Evolutionary conservation across 768 basidiomycete species (phyloP), one percentile per base, ranked within the genome.

Genomic region (Termitomyces sp.): DNA sequence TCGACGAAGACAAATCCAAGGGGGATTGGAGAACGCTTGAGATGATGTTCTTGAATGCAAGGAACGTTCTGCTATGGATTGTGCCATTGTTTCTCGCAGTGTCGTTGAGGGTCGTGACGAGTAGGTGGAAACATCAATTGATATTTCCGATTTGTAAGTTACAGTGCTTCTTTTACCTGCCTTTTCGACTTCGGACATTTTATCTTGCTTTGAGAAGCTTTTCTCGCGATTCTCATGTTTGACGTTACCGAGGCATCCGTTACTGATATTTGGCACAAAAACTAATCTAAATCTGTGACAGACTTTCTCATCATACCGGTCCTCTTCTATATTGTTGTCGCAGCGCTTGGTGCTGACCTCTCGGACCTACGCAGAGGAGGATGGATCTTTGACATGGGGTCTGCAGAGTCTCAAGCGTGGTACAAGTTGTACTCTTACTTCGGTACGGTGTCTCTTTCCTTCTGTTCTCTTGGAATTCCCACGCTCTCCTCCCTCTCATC

Each of bases 81-180:
- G 77, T 92, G 1, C 92, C 96, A 0, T 74, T 97, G 36, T 72
- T 70, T 3, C 76, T 98, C 30, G 95, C 95, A 0, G 74, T 90
- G 24, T 61, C 91, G 3, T 73, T 99, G 54, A 79, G 95, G 52
- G 55, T 92, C 3, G 88, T 97, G 71, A 98, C 93, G 2, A 79
- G 84, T 55, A 81, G 79, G 60, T 92, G 76, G 72, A 83, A 88
- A 46, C 93, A 98, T 72, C 95, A 98, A 61, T 79, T 98, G 22
- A 81, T 98, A 66, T 94, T 98, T 68, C 96, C 96, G 5, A 72
- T 84, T 33, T 93, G 91, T 92, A 57, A 65, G 90, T 76, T 24
- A 44, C 16, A 26, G 7, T 45, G 14, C 45, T 46, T 46, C 14
- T 28, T 28, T 46, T 9, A 28, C 16, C 8, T 45, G 16, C 8